These are phyloP conservation scores for Pestalotiopsis sp. DNA, from an alignment of 2,329 filamentous ascomycete genomes.

Conservation along the genomic window DNA sequence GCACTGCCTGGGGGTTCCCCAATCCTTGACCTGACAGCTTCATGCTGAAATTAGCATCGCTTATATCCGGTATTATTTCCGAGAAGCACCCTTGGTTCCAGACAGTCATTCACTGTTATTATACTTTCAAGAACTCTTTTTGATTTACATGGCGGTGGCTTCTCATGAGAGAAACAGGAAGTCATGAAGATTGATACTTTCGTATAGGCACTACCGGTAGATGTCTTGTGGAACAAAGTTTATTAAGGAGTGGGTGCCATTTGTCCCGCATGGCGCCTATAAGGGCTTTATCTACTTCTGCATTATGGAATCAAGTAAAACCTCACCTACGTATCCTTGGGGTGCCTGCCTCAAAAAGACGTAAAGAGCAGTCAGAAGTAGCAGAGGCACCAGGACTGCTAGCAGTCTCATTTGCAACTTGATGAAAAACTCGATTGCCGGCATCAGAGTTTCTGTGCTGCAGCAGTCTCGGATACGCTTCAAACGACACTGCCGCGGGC, in stretches of 20 bases:
- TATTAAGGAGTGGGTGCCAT: neutral
- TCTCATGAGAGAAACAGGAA: neutral
- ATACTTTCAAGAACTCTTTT: neutral
- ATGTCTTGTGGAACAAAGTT: no score
- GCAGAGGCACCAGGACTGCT: neutral
- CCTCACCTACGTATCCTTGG: neutral
- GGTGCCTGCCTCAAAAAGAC: neutral
- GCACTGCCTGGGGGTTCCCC: neutral
- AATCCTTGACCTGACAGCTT: neutral
- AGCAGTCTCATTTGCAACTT: neutral
- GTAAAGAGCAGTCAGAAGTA: neutral
- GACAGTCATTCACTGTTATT: neutral
- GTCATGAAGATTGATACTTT: no score
- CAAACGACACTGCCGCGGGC: neutral
- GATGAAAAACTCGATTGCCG: neutral
- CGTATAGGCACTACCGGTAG: no score
- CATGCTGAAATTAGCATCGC: neutral
- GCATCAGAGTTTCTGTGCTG: no score
- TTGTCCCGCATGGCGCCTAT: neutral
- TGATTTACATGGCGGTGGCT: neutral
- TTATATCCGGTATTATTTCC: neutral
- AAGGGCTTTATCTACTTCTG: neutral
- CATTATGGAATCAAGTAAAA: neutral
- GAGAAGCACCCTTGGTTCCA: neutral
- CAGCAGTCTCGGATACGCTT: neutral